phyloP scores from a whole-genome alignment of 2,329 filamentous ascomycete species.

The Talaromyces pinophilus region DNA sequence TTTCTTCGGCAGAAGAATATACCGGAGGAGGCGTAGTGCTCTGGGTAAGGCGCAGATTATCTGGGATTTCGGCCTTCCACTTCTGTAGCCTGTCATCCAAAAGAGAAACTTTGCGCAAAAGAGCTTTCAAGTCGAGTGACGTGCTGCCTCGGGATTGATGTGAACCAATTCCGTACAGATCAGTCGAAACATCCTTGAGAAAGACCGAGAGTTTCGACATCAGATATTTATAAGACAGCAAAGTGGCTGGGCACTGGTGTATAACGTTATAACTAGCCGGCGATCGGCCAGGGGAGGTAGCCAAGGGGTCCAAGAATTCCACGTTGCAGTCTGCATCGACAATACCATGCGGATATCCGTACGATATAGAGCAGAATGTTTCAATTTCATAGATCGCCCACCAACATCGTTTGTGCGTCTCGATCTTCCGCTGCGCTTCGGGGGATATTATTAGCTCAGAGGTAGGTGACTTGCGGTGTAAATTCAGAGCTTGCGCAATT shows the following conservation, averaged over 20 bases:
- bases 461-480: slow-evolving; percentile 31
- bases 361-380: slow-evolving; percentile 45
- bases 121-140: background rate
- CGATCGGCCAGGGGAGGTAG: background rate
- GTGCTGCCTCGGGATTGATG: background rate
- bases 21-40: background rate
- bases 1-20: background rate
- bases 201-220: background rate
- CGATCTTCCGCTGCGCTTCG: slow-evolving; percentile 15
- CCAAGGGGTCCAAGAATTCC: slow-evolving; percentile 32
- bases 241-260: background rate
- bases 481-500: slow-evolving; percentile 38
- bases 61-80: background rate
- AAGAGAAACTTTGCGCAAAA: background rate
- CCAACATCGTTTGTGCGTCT: slow-evolving; percentile 42
- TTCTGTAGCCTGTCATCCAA: background rate
- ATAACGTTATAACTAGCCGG: background rate
- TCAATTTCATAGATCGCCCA: slow-evolving; percentile 48
- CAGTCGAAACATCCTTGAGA: background rate
- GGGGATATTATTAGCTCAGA: background rate
- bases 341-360: slow-evolving; percentile 42
- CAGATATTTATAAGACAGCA: background rate
- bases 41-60: background rate
- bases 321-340: slow-evolving; percentile 37
- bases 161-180: background rate